These are phyloP conservation scores for Argentina anserina DNA, from an alignment of 306 rosid genomes.

Conservation along the genomic window DNA sequence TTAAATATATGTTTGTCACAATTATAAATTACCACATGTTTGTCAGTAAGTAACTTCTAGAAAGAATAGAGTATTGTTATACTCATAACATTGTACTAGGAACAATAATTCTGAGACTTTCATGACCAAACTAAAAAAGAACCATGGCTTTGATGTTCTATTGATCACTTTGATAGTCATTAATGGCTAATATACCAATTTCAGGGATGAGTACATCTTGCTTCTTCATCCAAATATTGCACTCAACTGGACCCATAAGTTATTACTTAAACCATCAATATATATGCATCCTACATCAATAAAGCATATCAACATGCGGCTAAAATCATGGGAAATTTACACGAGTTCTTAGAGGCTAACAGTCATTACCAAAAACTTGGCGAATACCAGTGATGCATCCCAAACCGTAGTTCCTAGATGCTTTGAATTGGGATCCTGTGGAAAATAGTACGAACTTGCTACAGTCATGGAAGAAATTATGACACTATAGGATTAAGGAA, in stretches of 20 bases:
- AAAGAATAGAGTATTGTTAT: background rate
- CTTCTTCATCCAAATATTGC: constrained; percentile 4
- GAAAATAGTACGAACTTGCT: constrained; percentile 21
- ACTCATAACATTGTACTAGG: background rate
- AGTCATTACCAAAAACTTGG: constrained; percentile 70
- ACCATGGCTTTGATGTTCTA: background rate
- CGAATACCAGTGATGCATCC: constrained; percentile 95
- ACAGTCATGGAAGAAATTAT: constrained; percentile 23
- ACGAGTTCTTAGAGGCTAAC: constrained; percentile 14
- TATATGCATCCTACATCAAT: background rate
- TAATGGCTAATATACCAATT: background rate
- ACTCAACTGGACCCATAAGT: background rate
- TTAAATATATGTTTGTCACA: background rate
- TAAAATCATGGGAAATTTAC: constrained; percentile 2
- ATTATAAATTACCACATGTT: background rate
- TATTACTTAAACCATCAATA: background rate
- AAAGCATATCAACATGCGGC: background rate
- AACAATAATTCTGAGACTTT: background rate
- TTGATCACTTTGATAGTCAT: background rate
- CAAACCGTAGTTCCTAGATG: constrained; percentile 94
- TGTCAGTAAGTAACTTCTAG: background rate
- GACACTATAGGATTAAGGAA: constrained; percentile 7
- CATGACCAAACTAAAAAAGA: background rate
- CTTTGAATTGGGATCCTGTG: constrained; percentile 89
- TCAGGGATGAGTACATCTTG: background rate